Percentiles rank a stretch among this genome's conserved stretches.
Evolutionary conservation across 2,329 filamentous ascomycete genomes (phyloP).

Genomic region (Sarocladium strictum): DNA sequence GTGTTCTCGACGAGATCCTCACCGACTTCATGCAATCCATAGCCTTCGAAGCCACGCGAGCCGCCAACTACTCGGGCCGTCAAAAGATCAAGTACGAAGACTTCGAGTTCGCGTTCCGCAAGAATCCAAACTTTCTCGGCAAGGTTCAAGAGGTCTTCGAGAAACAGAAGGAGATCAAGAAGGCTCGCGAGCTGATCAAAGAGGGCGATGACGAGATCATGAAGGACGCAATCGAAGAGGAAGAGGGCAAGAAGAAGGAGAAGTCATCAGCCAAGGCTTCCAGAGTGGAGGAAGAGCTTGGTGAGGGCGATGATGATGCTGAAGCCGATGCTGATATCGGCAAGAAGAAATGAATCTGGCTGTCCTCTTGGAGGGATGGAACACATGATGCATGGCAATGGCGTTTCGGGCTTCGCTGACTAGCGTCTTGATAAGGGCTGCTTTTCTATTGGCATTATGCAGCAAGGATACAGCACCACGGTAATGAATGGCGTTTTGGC

Average conservation of each 20-base stretch:
- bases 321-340: constrained; percentile 18
- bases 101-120: constrained; percentile 88
- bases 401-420: constrained; percentile 18
- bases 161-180: constrained; percentile 81
- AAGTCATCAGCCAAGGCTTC: constrained; percentile 21
- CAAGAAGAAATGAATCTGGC: constrained; percentile 10
- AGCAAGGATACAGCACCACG: too few species aligned
- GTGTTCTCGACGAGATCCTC: constrained; percentile 87
- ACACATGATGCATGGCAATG: constrained; percentile 20
- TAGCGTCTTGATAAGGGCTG: too few species aligned
- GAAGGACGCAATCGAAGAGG: constrained; percentile 43
- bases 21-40: constrained; percentile 96
- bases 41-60: constrained; percentile 81
- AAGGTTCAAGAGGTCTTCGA: constrained; percentile 84
- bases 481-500: too few species aligned
- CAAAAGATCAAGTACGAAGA: constrained; percentile 98
- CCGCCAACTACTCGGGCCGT: constrained; percentile 78
- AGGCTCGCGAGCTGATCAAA: constrained; percentile 69
- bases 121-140: constrained; percentile 79
- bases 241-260: constrained; percentile 35
- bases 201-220: constrained; percentile 59
- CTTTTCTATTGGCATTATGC: too few species aligned
- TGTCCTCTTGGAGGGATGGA: not conserved
- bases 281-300: constrained; percentile 42
- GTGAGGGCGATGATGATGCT: constrained; percentile 47